phyloP scores from a whole-genome alignment of 305 asterid species.

The Fraxinus xanthoxyloides region DNA sequence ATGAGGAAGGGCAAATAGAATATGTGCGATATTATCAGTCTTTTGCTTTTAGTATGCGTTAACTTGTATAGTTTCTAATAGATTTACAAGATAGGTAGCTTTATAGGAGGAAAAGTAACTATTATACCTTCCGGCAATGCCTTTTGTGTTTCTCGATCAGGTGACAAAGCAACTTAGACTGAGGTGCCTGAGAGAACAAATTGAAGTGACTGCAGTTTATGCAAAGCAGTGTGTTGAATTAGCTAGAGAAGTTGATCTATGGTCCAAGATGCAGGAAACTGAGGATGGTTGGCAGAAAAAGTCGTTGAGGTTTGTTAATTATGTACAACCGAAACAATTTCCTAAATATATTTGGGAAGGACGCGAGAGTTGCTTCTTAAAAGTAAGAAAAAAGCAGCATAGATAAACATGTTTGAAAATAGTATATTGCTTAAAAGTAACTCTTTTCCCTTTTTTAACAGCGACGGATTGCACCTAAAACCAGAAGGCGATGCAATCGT shows the following conservation, averaged over 20 bases:
- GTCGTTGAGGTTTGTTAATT: constrained; percentile 52
- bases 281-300: constrained; percentile 61
- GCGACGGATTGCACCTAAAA: constrained; percentile 83
- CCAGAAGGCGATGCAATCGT: constrained; percentile 70
- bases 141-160: constrained; percentile 35
- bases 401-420: neutral
- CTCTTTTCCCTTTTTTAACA: constrained; percentile 17
- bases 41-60: neutral
- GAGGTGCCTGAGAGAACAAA: constrained; percentile 65
- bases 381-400: neutral
- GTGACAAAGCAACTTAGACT: constrained; percentile 62
- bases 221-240: constrained; percentile 63
- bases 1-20: constrained; percentile 60
- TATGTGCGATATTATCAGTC: constrained; percentile 53
- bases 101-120: neutral
- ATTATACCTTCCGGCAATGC: neutral
- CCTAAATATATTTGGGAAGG: neutral
- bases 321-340: neutral
- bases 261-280: constrained; percentile 90
- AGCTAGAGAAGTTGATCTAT: constrained; percentile 66
- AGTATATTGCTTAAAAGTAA: neutral
- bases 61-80: too few relatives aligned
- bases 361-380: neutral
- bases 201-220: constrained; percentile 56
- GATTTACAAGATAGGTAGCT: neutral